phyloP scores from a whole-genome alignment of 2,329 filamentous ascomycete species.

The Venturia aucupariae region DNA sequence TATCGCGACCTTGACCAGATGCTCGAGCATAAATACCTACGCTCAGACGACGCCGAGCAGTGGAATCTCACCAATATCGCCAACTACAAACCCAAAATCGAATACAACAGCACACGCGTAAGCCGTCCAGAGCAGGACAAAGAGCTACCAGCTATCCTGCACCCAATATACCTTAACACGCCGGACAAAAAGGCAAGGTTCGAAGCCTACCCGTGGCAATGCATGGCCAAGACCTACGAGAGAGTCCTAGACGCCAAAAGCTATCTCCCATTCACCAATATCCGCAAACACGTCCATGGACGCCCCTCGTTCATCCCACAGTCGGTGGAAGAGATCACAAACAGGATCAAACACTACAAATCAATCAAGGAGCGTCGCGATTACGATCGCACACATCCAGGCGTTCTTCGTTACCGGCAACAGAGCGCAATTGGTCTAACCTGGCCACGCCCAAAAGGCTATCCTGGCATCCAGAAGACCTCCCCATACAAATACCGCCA shows the following conservation, averaged over 20 bases:
- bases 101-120: background rate
- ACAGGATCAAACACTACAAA: conserved; percentile 2
- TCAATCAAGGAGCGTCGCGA: background rate
- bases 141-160: background rate
- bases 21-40: conserved; percentile 4
- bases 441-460: background rate
- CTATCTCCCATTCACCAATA: background rate
- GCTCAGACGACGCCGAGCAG: background rate
- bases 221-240: conserved; percentile 1
- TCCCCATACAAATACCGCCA: background rate
- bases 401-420: background rate
- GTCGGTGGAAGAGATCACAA: background rate
- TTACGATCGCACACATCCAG: background rate
- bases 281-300: background rate
- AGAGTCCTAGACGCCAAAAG: background rate
- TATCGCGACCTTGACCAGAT: background rate
- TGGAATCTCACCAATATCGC: background rate
- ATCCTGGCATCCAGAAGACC: background rate
- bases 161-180: background rate
- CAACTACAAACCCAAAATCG: background rate
- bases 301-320: background rate
- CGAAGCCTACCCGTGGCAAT: background rate
- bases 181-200: background rate
- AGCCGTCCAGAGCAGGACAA: background rate
- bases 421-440: background rate